Base-by-base conservation (phyloP, 2,329 filamentous ascomycete species). In the Aspergillus pseudoviridinutans region DNA sequence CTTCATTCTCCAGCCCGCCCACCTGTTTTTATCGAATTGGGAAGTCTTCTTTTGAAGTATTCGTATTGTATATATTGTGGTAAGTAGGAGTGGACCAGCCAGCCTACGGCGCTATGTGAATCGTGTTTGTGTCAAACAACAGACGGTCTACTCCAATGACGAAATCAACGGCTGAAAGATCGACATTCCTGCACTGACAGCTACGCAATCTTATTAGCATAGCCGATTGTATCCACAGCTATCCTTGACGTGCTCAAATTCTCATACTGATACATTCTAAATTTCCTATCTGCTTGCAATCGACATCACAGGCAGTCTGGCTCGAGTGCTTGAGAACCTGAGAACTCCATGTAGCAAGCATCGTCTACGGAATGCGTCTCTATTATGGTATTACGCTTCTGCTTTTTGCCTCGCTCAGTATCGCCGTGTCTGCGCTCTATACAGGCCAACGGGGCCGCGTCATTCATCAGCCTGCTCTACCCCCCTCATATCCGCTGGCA, bases 401-500 rank as follows among this genome's bases (percentile, higher is more conserved):
- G 65, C 29, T 58, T 56, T 4, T 72, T 14, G 57, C 61, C 8
- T 66, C 64, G 12, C 58, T 72, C 2, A 64, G 61, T 12, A 59
- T 66, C n/a, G 60, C 61, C 17, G 24, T 63, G 0, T 52, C 68
- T 7, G 62, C 64, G 3, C 28, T 61, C 7, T 52, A 66, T 22
- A 55, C 54, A 17, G 49, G 49, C 7, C 55, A 58, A 28, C 56
- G 49, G 12, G 25, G 53, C 4, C 35, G 41, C 20, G 32, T 71
- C 47, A 57, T 35, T 3, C 58, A 71, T 57, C 58, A 61, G 12
- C 70, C 71, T 24, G 64, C 71, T 4, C 58, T 68, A 25, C 75
- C 76, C 8, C 77, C 76, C 4, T 78, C 77, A 1, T 79, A 78
- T 61, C 76, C 76, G 2, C 60, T 78, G 49, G 77, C 76, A 9